phyloP scores from a whole-genome alignment of 2,329 filamentous ascomycete species.

The Colletotrichum sp. region DNA sequence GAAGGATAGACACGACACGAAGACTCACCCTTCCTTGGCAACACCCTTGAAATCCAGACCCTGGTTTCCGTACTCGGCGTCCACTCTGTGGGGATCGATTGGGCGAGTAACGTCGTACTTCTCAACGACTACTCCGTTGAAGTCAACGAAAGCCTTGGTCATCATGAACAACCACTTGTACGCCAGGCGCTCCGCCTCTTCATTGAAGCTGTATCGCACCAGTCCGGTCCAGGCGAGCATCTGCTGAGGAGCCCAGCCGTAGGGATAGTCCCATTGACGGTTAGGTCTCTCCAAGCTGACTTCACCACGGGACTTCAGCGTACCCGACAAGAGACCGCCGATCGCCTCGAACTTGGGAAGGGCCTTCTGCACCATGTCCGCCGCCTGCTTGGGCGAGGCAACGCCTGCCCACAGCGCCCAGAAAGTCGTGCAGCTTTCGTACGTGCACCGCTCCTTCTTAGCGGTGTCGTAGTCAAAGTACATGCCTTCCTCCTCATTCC shows the following conservation, averaged over 20 bases:
- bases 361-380: conserved; percentile 77
- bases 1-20: neutral
- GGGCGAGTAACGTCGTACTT: conserved; percentile 97
- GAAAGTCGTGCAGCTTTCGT: conserved; percentile 92
- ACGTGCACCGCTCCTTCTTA: conserved; percentile 78
- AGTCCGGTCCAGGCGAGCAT: conserved; percentile 97
- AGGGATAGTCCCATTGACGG: conserved; percentile 97
- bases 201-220: conserved; percentile 87
- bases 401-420: conserved; percentile 98
- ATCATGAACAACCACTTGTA: conserved; percentile 99
- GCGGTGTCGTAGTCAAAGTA: conserved; percentile 97
- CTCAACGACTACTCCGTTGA: conserved; percentile 97
- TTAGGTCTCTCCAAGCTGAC: conserved; percentile 85
- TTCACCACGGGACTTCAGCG: conserved; percentile 82
- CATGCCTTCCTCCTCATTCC: conserved; percentile 92
- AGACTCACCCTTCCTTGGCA: conserved; percentile 88
- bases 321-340: conserved; percentile 88
- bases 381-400: conserved; percentile 84
- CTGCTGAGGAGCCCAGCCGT: conserved; percentile 98
- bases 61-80: conserved; percentile 98
- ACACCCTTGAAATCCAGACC: conserved; percentile 95
- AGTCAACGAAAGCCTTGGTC: conserved; percentile 97
- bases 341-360: conserved; percentile 87
- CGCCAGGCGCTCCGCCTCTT: conserved; percentile 85
- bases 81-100: conserved; percentile 89